Evolutionary conservation across 352 stramenopile species (phyloP), one percentile per base, ranked within the genome.

Genomic region (Pythium rishiriense): DNA sequence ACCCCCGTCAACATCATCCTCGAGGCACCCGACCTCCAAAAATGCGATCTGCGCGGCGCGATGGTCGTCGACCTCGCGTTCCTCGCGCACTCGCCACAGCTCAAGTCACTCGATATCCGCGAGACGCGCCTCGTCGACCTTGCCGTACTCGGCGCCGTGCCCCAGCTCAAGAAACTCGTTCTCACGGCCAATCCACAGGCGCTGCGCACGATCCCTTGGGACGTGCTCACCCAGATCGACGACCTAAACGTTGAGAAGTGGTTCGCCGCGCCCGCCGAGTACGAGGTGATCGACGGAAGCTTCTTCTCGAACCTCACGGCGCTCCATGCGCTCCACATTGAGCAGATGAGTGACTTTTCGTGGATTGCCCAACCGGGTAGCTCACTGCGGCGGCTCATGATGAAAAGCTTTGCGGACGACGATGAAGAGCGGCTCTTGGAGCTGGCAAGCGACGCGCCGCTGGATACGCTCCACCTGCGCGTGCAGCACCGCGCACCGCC

Each of bases 281-380:
- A 69, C 62, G 53, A 69, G n/a, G 62, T 64, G n/a, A 64, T 69
- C 26, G 62, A 69, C 41, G 62, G 62, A 37, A 28, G n/a, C 12
- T 63, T 69, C 35, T 69, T 69, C 39, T 53, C 62, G 24, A 63
- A 28, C 26, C 54, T 69, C 25, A 19, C 45, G 39, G 19, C 53
- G 21, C 39, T 69, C 26, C 37, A 58, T 22, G 31, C 25, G 17
- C 54, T 69, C 37, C 62, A 69, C 37, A 69, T 69, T 28, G 62
- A 69, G 62, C 62, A 69, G 37, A 63, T 69, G 53, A 69, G 62
- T 47, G 62, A 69, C 41, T 69, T 69, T 55, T 69, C 62, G 24
- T 69, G 62, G 62, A 69, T 64, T 33, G 53, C 33, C 10, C 25
- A 64, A 12, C 62, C 62, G 14, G 50, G 54, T 29, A 54, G 19